A percentile compares a stretch with the other conserved stretches of the same genome.
Conservation (phyloP, 352 stramenopile species). For the Plasmopara halstedii region DNA sequence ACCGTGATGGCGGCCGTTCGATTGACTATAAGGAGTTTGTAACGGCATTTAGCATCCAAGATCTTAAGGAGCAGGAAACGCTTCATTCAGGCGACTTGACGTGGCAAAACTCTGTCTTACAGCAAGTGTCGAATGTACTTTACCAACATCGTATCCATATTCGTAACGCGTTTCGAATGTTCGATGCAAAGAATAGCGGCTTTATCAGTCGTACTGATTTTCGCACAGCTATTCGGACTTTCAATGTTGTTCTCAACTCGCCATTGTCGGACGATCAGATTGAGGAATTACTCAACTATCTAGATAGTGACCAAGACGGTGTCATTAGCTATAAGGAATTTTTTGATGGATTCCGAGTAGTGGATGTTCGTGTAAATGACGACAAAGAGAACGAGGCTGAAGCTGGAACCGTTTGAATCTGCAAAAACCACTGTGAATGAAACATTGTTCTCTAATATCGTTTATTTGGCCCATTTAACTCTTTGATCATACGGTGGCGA, state of each 20-base stretch:
- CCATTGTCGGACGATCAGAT: conserved; percentile 89
- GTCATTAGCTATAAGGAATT: conserved; percentile 93
- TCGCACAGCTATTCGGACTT: conserved; percentile 72
- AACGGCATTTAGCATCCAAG: conserved; percentile 82
- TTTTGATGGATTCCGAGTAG: conserved; percentile 86
- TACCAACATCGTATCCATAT: conserved; percentile 93
- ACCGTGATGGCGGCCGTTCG: conserved; percentile 81
- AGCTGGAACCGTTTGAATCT: too few relatives aligned
- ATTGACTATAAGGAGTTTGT: conserved; percentile 93
- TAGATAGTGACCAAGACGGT: conserved; percentile 88
- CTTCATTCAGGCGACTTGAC: conserved; percentile 58
- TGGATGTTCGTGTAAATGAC: conserved; percentile 63
- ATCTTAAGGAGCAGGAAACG: conserved; percentile 53
- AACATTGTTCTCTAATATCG: too few relatives aligned
- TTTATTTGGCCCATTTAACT: too few relatives aligned
- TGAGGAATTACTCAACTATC: conserved; percentile 76
- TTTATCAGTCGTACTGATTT: conserved; percentile 83
- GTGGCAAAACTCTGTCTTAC: conserved; percentile 89
- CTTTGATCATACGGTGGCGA: too few relatives aligned
- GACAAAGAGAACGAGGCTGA: background rate
- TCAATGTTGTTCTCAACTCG: conserved; percentile 86
- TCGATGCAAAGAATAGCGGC: conserved; percentile 81
- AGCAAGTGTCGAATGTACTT: conserved; percentile 91
- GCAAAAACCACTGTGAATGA: too few relatives aligned
- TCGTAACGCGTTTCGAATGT: conserved; percentile 88